Evolutionary conservation across 2,329 filamentous ascomycete genomes (phyloP).

Genomic region (Talaromyces funiculosus): DNA sequence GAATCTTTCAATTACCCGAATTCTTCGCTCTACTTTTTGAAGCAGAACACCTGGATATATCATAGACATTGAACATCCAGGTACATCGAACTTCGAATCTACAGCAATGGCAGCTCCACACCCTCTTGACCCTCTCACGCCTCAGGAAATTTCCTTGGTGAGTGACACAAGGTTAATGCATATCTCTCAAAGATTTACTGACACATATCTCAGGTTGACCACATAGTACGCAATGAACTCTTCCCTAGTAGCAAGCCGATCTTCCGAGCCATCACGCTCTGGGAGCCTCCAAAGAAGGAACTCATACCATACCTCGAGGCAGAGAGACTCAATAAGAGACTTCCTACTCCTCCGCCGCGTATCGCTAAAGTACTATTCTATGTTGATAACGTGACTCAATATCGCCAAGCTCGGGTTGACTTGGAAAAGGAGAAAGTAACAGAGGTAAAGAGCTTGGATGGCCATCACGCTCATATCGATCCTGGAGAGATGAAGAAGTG

Average conservation of each 20-base stretch:
- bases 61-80: background rate
- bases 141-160: constrained; percentile 27
- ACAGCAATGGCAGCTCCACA: constrained; percentile 21
- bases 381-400: background rate
- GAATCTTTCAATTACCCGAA: background rate
- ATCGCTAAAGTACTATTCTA: background rate
- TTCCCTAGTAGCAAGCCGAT: constrained; percentile 23
- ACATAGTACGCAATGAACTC: background rate
- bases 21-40: background rate
- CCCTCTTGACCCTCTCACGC: constrained; percentile 28
- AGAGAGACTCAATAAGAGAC: constrained; percentile 22
- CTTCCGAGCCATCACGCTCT: constrained; percentile 49
- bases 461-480: background rate
- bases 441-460: background rate
- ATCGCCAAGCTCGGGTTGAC: background rate
- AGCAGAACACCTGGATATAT: too few relatives aligned
- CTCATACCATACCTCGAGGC: constrained; percentile 43
- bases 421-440: background rate
- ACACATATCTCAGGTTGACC: background rate
- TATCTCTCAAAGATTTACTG: background rate
- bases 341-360: background rate
- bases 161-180: background rate
- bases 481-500: constrained; percentile 3
- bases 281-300: constrained; percentile 47
- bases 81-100: background rate